Conservation (phyloP, 2,329 filamentous ascomycete genomes). For the Meredithiella fracta region DNA sequence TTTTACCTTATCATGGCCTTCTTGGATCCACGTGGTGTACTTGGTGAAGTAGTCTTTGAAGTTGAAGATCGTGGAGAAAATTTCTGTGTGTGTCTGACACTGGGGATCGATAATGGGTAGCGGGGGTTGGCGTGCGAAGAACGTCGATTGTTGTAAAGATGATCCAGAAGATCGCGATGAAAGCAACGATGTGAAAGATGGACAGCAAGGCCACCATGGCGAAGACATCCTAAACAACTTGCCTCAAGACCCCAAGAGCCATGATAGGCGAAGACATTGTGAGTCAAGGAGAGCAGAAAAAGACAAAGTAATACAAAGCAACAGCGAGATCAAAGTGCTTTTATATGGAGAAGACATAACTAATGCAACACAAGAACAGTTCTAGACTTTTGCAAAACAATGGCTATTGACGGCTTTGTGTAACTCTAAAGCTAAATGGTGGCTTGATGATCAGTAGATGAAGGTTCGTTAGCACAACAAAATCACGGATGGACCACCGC, state of each 20-base stretch:
- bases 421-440: no score
- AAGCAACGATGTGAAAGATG: slow-evolving; percentile 16
- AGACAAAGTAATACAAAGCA: background rate
- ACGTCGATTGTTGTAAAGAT: slow-evolving; percentile 26
- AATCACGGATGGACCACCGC: no score
- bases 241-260: background rate
- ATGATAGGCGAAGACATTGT: background rate
- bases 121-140: slow-evolving; percentile 21
- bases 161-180: slow-evolving; percentile 21
- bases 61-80: slow-evolving; percentile 24
- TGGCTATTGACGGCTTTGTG: no score
- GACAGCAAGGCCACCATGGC: background rate
- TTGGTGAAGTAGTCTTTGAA: slow-evolving; percentile 24
- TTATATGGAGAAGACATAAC: background rate
- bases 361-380: no score
- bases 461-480: no score
- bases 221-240: background rate
- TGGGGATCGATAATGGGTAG: slow-evolving; percentile 26
- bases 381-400: no score
- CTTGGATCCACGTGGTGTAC: slow-evolving; percentile 25
- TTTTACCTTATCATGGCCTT: slow-evolving; percentile 28
- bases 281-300: background rate
- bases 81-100: slow-evolving; percentile 26
- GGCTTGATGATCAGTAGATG: no score
- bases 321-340: background rate